These are phyloP conservation scores for Epichloe brachyelytri DNA, from an alignment of 2,329 filamentous ascomycete genomes.

Conservation along the genomic window DNA sequence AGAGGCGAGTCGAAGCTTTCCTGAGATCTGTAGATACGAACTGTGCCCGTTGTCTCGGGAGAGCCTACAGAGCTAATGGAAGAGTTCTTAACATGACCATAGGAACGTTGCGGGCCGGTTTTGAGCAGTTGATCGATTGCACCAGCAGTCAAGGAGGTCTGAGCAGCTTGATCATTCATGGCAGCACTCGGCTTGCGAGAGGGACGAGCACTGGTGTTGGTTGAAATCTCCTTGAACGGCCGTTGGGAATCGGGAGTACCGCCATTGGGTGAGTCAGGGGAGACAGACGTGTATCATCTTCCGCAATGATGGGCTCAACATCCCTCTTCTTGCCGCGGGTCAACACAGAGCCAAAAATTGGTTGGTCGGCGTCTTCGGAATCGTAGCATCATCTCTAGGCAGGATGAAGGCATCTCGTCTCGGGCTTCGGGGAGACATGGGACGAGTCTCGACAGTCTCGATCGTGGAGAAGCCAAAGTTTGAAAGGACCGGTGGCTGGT, in stretches of 20 bases:
- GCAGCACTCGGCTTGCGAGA: slow-evolving; percentile 26
- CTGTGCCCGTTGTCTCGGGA: slow-evolving; percentile 25
- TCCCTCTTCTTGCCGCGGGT: slow-evolving; percentile 30
- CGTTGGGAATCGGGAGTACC: slow-evolving; percentile 42
- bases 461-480: slow-evolving; percentile 31
- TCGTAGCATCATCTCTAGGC: slow-evolving; percentile 29
- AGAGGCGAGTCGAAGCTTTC: slow-evolving; percentile 35
- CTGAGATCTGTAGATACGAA: slow-evolving; percentile 33
- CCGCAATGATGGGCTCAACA: slow-evolving; percentile 40
- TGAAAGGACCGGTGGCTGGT: slow-evolving; percentile 14
- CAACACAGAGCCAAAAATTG: slow-evolving; percentile 30
- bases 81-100: slow-evolving; percentile 22
- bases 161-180: slow-evolving; percentile 59
- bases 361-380: slow-evolving; percentile 27
- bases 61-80: slow-evolving; percentile 23
- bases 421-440: slow-evolving; percentile 34
- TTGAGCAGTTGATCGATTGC: slow-evolving; percentile 67
- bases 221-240: slow-evolving; percentile 50
- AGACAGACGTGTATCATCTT: slow-evolving; percentile 50
- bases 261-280: slow-evolving; percentile 24
- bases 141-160: slow-evolving; percentile 72
- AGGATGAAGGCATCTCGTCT: slow-evolving; percentile 45
- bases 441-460: slow-evolving; percentile 32
- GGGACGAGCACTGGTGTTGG: slow-evolving; percentile 34
- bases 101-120: slow-evolving; percentile 17